Percentiles rank a stretch among this genome's conserved stretches.
These are phyloP conservation scores for Venturia carpophila DNA, from an alignment of 2,329 filamentous ascomycete species.

Conservation along the genomic window DNA sequence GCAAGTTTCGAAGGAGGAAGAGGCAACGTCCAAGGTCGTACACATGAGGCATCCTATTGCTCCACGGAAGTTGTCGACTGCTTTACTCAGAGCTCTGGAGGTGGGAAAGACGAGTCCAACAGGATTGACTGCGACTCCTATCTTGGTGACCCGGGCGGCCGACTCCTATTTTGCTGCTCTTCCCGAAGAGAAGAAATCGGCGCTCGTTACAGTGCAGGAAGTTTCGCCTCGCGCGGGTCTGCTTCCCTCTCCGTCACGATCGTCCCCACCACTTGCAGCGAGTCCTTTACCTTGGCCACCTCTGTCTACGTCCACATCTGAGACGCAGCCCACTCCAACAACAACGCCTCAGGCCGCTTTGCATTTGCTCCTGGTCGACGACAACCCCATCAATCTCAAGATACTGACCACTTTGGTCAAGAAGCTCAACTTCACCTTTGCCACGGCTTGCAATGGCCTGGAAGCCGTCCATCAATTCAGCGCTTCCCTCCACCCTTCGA, in stretches of 20 bases:
- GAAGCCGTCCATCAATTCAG: slow-evolving; percentile 31
- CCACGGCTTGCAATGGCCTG: slow-evolving; percentile 31
- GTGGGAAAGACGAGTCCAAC: not conserved
- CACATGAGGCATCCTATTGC: slow-evolving; percentile 8
- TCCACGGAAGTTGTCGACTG: not conserved
- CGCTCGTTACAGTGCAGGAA: not conserved
- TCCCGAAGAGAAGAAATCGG: not conserved
- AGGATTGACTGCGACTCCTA: not conserved
- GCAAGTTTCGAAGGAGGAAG: not conserved
- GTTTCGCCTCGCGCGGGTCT: not conserved
- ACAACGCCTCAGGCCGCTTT: not conserved
- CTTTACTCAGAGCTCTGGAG: not conserved
- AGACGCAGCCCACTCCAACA: not conserved
- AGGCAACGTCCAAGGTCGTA: not conserved
- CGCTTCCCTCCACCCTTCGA: not conserved
- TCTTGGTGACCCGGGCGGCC: not conserved
- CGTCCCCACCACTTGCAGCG: not conserved
- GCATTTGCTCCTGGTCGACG: slow-evolving; percentile 32
- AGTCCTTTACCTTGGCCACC: not conserved
- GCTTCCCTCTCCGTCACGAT: not conserved
- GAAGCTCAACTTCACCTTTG: slow-evolving; percentile 29
- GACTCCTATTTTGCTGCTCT: not conserved
- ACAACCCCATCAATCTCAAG: slow-evolving; percentile 35
- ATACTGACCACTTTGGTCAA: slow-evolving; percentile 31
- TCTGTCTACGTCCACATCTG: not conserved